Evolutionary conservation across 164 flowering plant genomes (phyloP), one percentile per base, ranked within the genome.

Genomic region (Hamamelis virginiana): DNA sequence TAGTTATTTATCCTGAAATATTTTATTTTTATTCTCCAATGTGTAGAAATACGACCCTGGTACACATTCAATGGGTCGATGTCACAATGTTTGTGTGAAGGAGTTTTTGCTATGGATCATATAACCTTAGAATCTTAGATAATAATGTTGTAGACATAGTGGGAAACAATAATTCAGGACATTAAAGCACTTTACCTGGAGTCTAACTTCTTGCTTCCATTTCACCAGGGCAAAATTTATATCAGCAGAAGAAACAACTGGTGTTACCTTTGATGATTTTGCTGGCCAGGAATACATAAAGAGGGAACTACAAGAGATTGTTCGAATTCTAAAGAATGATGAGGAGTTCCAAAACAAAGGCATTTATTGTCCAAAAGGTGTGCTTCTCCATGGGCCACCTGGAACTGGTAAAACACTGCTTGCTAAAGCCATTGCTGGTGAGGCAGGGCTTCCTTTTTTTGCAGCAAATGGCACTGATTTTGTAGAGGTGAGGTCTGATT

Each of bases 361-460:
- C 43, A 92, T 94, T 44, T 94, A 92, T 78, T 91, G 98, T 73
- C 97, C 98, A 22, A 94, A 89, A 83, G 98, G 98, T 61, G 98
- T 94, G 66, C 92, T 94, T 71, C 96, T 94, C 65, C 91, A 94
- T 83, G 97, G 98, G 52, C 98, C 98, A 72, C 98, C 98, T 72
- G 98, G 98, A 72, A 94, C 97, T 76, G 98, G 98, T 68, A 94
- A 94, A 82, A 92, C 97, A 53, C 82, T 94, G 69, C 81, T 94
- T 62, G 98, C 98, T 65, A 94, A 88, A 82, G 98, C 98, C 65
- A 94, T 94, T 81, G 98, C 98, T 79, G 98, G 98, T 72, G 98
- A 94, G 80, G 89, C 97, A 62, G 98, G 98, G 25, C 88, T 94
- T 74, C 98, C 98, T 48, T 94, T 94, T 73, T 92, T 94, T 77